These are phyloP conservation scores for Piper longum DNA, from an alignment of 164 flowering plant species.

Conservation along the genomic window DNA sequence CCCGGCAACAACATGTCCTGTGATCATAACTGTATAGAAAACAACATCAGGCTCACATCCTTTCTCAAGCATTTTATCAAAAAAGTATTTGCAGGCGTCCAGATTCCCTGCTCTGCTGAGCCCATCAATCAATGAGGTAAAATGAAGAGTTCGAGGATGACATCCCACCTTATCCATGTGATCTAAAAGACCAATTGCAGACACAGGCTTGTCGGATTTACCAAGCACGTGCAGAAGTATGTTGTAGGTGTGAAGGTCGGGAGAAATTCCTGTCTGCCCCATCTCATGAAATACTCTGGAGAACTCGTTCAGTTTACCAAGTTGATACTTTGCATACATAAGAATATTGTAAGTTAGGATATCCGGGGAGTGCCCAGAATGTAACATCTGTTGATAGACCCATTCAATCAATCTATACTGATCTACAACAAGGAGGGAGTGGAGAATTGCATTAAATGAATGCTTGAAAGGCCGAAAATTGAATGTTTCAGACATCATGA, in stretches of 20 bases:
- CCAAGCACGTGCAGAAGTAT: slow-evolving; percentile 74
- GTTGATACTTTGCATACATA: slow-evolving; percentile 50
- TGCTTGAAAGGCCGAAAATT: slow-evolving; percentile 63
- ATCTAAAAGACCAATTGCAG: slow-evolving; percentile 59
- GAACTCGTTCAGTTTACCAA: slow-evolving; percentile 64
- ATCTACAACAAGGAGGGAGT: slow-evolving; percentile 36
- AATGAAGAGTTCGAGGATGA: slow-evolving; percentile 63
- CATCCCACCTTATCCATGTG: slow-evolving; percentile 70
- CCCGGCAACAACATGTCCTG: slow-evolving; percentile 48
- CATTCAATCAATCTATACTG: slow-evolving; percentile 77
- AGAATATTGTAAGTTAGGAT: slow-evolving; percentile 60
- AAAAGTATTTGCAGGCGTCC: slow-evolving; percentile 66
- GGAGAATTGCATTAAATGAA: slow-evolving; percentile 70
- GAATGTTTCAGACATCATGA: slow-evolving; percentile 61
- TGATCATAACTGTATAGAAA: slow-evolving; percentile 79
- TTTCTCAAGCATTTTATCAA: slow-evolving; percentile 52
- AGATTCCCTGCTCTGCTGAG: slow-evolving; percentile 79
- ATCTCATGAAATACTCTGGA: slow-evolving; percentile 59
- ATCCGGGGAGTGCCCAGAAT: slow-evolving; percentile 50
- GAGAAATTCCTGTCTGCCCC: slow-evolving; percentile 44
- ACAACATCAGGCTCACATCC: slow-evolving; percentile 81
- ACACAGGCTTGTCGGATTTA: slow-evolving; percentile 52
- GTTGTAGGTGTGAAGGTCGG: slow-evolving; percentile 75
- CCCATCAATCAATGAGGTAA: slow-evolving; percentile 83
- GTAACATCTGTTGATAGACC: slow-evolving; percentile 68